These are phyloP conservation scores for Jacaranda copaia DNA, from an alignment of 257 asterid genomes.

Conservation along the genomic window DNA sequence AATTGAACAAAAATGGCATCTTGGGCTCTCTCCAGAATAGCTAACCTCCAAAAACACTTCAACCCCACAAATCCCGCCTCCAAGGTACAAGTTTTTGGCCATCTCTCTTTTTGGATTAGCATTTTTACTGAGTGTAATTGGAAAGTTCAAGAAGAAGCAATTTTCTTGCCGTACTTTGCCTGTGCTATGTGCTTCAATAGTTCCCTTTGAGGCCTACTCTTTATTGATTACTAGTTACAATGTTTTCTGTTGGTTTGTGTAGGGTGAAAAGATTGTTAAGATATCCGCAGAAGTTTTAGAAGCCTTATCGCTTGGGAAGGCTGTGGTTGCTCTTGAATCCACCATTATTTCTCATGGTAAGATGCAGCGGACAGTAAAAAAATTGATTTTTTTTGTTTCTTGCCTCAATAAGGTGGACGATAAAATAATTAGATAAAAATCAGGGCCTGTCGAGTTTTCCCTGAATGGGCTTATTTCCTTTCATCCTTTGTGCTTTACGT, in stretches of 20 bases:
- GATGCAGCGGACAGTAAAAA: neutral
- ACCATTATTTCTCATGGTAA: slow-evolving; percentile 95
- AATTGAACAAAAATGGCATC: slow-evolving; percentile 50
- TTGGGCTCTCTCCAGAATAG: slow-evolving; percentile 54
- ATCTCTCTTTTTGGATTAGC: neutral
- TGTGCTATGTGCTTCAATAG: slow-evolving; percentile 13
- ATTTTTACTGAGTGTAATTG: neutral
- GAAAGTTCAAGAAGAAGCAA: neutral
- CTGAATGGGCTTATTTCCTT: slow-evolving; percentile 1
- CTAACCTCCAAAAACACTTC: slow-evolving; percentile 55
- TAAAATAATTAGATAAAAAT: neutral
- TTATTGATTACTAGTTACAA: slow-evolving; percentile 12
- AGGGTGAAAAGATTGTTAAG: slow-evolving; percentile 59
- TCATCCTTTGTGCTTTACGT: neutral
- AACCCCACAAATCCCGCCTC: slow-evolving; percentile 43
- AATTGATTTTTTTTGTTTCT: neutral
- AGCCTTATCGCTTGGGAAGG: slow-evolving; percentile 72
- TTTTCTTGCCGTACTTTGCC: neutral
- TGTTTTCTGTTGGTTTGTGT: slow-evolving; percentile 17
- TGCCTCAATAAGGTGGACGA: slow-evolving; percentile 3
- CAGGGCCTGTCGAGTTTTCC: neutral
- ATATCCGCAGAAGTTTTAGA: slow-evolving; percentile 76
- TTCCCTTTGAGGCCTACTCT: neutral
- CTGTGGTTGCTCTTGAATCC: slow-evolving; percentile 97
- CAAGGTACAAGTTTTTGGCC: slow-evolving; percentile 34